Conservation (phyloP, 345 rosid genomes). For the Eucalyptus melliodora region DNA sequence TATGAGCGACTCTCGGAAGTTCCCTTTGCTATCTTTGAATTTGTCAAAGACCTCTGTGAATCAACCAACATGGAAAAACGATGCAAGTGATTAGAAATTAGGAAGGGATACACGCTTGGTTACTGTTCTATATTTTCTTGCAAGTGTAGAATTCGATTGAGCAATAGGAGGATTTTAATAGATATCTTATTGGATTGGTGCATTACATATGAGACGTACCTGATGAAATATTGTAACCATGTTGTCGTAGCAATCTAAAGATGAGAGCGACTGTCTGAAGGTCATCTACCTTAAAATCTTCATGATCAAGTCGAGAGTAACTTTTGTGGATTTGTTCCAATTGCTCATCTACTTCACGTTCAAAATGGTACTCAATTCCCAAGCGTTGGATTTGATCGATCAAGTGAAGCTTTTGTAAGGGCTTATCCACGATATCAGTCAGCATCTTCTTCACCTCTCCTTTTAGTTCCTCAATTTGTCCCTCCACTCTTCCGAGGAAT, state of each 20-base stretch:
- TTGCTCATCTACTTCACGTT: conserved; percentile 8
- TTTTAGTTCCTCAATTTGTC: background rate
- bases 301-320: background rate
- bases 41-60: background rate
- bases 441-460: conserved; percentile 1
- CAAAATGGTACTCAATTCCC: conserved; percentile 31
- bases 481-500: background rate
- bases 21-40: background rate
- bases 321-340: background rate
- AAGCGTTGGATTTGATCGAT: conserved; percentile 12
- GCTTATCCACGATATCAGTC: background rate
- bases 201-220: background rate
- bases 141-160: background rate
- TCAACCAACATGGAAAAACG: background rate
- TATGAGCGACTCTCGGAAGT: background rate
- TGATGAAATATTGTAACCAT: background rate
- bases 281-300: background rate
- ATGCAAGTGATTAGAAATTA: background rate
- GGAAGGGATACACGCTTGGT: background rate
- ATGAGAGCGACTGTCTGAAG: background rate
- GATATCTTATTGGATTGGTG: background rate
- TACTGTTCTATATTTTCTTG: background rate
- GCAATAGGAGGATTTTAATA: background rate
- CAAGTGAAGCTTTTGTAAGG: background rate
- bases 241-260: background rate